Evolutionary conservation across 768 basidiomycete species (phyloP), one percentile per base, ranked within the genome.

Genomic region (Gloeostereum incarnatum): DNA sequence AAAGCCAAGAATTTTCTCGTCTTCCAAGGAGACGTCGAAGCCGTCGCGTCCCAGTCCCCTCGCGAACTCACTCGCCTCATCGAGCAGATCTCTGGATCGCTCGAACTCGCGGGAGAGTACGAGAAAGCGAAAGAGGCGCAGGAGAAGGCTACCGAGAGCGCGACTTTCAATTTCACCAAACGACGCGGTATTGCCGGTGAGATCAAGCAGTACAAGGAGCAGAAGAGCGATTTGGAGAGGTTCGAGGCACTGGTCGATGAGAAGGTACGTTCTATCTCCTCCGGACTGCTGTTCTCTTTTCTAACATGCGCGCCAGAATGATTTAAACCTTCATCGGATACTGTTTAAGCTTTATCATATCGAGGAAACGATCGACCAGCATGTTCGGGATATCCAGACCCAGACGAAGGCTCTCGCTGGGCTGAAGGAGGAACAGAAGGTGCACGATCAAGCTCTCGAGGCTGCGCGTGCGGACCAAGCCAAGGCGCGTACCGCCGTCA

Each of bases 1-100:
- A 97, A 96, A 62, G 96, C 96, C 9, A 97, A 97, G 66, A 98
- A 98, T 64, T 99, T 98, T 52, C 81, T 98, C 37, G 96, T 98
- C 8, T 98, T 99, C 65, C 96, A 99, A 54, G 96, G 96, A 36
- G 96, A 98, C 54, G 96, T 99, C 22, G 96, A 99, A 61, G 89
- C 91, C 2, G 89, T 99, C 23, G 96, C 96, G 1, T 87, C 88
- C 2, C 96, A 99, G 49, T 91, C 87, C 1, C 77, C 96, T 11
- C 80, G 81, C 42, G 92, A 94, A 49, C 76, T 98, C 16, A 73
- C 93, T 1, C 75, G 77, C 13, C 79, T 98, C 23, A 85, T 99
- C 32, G 96, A 99, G 48, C 91, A 97, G 55, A 97, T 98, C 44
- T 86, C 82, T 42, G 94, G 94, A 1, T 96, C 91, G 0, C 68